Evolutionary conservation across 345 rosid species (phyloP).

Genomic region (Syzygium oleosum): DNA sequence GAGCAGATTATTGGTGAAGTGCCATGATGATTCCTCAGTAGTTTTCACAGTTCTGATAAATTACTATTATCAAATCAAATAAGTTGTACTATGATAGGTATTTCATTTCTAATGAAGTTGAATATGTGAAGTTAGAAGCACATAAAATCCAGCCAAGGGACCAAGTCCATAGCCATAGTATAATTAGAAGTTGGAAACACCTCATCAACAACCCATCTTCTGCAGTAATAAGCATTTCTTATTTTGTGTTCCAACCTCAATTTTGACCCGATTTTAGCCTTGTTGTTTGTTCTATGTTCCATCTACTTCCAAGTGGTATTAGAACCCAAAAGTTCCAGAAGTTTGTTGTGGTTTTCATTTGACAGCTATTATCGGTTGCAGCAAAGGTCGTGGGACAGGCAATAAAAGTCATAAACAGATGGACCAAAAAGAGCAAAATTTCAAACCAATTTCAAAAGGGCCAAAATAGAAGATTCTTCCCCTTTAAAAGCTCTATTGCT

Average conservation of each 20-base stretch:
- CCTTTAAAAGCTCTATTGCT: neutral
- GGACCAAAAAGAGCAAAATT: neutral
- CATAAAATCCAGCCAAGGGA: neutral
- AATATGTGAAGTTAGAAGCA: neutral
- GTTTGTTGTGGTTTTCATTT: neutral
- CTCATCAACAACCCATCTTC: neutral
- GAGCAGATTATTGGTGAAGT: neutral
- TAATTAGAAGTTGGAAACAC: neutral
- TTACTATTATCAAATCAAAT: neutral
- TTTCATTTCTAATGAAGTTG: neutral
- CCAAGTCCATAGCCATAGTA: neutral
- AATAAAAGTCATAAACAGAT: no score
- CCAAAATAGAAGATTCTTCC: neutral
- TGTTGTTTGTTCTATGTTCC: neutral
- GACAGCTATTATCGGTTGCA: neutral
- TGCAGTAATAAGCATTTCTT: neutral
- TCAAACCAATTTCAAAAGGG: neutral
- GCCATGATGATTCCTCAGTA: neutral
- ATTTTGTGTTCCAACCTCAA: neutral
- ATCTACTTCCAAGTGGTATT: neutral
- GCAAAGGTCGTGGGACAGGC: neutral
- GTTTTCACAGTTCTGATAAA: neutral
- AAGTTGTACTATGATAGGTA: neutral
- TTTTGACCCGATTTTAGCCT: neutral
- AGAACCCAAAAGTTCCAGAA: neutral